Base-by-base conservation (phyloP, 257 asterid species). In the Hygrophila difformis region DNA sequence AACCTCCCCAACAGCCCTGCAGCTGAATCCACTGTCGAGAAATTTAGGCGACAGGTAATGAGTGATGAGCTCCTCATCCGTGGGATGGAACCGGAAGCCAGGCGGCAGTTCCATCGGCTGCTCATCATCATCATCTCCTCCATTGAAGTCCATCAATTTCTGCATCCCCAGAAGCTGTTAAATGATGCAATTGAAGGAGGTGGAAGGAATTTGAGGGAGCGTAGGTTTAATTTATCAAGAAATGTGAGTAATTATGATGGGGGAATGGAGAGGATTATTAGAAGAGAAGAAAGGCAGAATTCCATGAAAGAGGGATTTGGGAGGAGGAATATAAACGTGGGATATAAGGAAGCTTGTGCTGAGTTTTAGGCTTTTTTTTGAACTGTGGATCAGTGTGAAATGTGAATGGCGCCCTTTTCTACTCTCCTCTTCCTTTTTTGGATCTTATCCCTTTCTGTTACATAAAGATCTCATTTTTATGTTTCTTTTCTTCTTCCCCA, bases 1-100 rank as follows among this genome's bases (percentile, higher is more conserved):
- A 12, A 82, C 93, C 8, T 82, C 89, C 12, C 86, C 89, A 22
- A 82, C 70, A 26, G 70, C 79, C 23, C 16, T 53, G 11, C 78
- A 60, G 39, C 18, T 40, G 59, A 75, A 78, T 60, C 39, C 47
- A 52, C 43, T 18, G 46, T 82, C 77, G 9, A 73, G 15, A 2
- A 68, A 68, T 63, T 78, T 82, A 0, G 68, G 77, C 3, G 75
- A 58, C 31, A 82, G 44, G 63, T 82, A 82, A 55, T 78, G 81
- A 39, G n/a, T n/a, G n/a, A n/a, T n/a, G n/a, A n/a, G n/a, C n/a
- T n/a, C n/a, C n/a, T n/a, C n/a, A n/a, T n/a, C n/a, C n/a, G n/a
- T n/a, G n/a, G n/a, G n/a, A n/a, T n/a, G n/a, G n/a, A n/a, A n/a
- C n/a, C n/a, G n/a, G 78, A 82, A 82, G 28, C 93, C 93, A 0